phyloP scores from a whole-genome alignment of 1,284 basidiomycete species.

The Cutaneotrichosporon cyanovorans region DNA sequence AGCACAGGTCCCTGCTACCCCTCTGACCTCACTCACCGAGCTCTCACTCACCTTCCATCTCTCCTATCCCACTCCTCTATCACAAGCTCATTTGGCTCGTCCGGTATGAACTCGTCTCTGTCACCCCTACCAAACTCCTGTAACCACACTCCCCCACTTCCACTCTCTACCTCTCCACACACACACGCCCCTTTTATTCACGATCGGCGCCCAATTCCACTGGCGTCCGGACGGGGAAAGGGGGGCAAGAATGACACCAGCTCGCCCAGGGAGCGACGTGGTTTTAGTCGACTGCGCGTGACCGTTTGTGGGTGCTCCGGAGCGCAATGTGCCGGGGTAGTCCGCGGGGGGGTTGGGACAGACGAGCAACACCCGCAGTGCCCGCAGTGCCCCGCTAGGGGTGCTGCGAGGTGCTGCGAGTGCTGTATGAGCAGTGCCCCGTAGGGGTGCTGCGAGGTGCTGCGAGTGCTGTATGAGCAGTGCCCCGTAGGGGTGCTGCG shows the following conservation, averaged over 20 bases:
- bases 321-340: constrained; percentile 1
- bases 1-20: no score
- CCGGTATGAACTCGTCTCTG: background rate
- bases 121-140: background rate
- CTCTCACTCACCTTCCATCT: no score
- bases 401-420: no score
- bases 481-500: no score
- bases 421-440: no score
- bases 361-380: no score
- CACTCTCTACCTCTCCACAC: constrained; percentile 1
- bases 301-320: constrained; percentile 11
- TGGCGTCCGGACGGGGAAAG: constrained; percentile 42
- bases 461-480: no score
- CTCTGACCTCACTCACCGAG: no score
- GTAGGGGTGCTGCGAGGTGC: no score
- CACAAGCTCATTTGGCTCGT: background rate
- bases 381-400: no score
- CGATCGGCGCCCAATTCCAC: constrained; percentile 37
- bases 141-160: constrained; percentile 1
- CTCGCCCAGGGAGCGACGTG: constrained; percentile 10
- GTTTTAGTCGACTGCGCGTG: constrained; percentile 20
- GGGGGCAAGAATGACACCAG: constrained; percentile 30
- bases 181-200: constrained; percentile 38
- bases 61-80: background rate
- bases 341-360: constrained; percentile 17